Evolutionary conservation across 2,329 filamentous ascomycete species (phyloP).

Genomic region (Cadophora sp.): DNA sequence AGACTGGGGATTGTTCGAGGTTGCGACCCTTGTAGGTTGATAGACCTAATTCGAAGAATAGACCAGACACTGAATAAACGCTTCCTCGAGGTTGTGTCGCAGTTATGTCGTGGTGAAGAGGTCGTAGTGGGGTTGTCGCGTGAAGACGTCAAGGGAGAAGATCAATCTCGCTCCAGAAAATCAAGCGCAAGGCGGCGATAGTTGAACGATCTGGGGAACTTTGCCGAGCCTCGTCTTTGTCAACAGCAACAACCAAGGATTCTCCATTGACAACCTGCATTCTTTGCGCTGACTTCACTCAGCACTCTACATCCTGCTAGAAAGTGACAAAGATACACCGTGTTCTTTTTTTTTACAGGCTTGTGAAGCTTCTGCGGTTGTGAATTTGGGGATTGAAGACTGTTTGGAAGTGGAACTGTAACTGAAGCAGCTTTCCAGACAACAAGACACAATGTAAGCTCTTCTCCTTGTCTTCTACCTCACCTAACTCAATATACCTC

Average conservation of each 20-base stretch:
- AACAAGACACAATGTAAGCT: neutral
- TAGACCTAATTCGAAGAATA: too few species aligned
- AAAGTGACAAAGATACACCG: neutral
- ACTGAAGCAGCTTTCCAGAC: neutral
- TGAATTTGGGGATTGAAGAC: neutral
- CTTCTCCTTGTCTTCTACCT: neutral
- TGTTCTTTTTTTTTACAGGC: neutral
- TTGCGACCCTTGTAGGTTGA: too few species aligned
- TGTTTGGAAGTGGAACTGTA: neutral
- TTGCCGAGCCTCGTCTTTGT: conserved; percentile 26
- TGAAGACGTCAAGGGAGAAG: conserved; percentile 26
- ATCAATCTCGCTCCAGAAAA: conserved; percentile 10
- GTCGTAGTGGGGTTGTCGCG: conserved; percentile 27
- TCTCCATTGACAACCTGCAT: neutral
- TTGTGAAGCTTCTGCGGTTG: neutral
- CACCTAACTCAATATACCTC: too few species aligned
- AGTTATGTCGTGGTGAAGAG: conserved; percentile 9
- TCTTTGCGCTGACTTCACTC: neutral
- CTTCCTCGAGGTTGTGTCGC: neutral
- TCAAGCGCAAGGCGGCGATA: conserved; percentile 17
- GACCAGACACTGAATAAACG: too few species aligned
- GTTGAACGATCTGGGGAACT: conserved; percentile 33
- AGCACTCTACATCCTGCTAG: neutral
- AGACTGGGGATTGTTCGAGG: neutral
- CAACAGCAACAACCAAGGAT: conserved; percentile 14